phyloP scores from a whole-genome alignment of 1,284 basidiomycete species.

The Naganishia sp. region DNA sequence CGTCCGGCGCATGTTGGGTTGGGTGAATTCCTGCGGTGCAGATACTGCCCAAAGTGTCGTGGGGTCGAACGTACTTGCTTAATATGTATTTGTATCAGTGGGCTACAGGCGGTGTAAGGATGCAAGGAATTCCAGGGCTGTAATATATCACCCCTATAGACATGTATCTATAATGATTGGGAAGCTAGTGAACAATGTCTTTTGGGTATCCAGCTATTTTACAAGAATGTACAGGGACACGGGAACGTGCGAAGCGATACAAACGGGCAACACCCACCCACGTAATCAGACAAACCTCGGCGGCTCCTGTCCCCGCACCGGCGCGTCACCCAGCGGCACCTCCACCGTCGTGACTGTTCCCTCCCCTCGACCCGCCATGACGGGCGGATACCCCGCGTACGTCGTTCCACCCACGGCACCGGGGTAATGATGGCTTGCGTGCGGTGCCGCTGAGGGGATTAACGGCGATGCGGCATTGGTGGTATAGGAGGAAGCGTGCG shows the following conservation, averaged over 20 bases:
- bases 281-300: constrained; percentile 8
- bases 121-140: background rate
- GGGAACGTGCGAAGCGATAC: background rate
- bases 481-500: background rate
- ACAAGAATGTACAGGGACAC: background rate
- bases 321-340: background rate
- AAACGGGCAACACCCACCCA: background rate
- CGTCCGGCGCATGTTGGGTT: background rate
- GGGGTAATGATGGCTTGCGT: constrained; percentile 17
- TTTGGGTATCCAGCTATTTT: constrained; percentile 1
- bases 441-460: constrained; percentile 20
- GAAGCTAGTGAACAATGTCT: background rate
- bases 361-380: too few relatives aligned
- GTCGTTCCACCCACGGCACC: background rate
- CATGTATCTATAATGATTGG: constrained; percentile 3
- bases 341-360: background rate
- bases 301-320: background rate
- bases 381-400: constrained; percentile 13
- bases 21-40: background rate
- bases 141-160: background rate
- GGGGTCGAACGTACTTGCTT: too few relatives aligned
- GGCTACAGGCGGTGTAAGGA: background rate
- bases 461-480: constrained; percentile 8
- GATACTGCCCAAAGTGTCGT: too few relatives aligned
- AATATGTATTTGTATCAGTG: constrained; percentile 2